Evolutionary conservation across 2,329 filamentous ascomycete species (phyloP).

Genomic region (Penicillium olsonii): DNA sequence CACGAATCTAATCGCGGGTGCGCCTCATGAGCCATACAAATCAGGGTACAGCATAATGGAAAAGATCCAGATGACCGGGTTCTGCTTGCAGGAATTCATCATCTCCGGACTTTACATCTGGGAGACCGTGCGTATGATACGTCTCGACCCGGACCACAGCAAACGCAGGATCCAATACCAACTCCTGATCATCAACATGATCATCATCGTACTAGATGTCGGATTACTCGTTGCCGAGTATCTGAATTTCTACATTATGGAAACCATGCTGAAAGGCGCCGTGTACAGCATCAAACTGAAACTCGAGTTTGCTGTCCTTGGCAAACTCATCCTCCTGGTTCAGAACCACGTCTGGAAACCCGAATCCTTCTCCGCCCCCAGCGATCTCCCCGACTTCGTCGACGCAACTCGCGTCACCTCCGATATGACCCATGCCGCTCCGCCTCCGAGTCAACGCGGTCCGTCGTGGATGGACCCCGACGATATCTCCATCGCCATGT

Average conservation of each 20-base stretch:
- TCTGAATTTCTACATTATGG: slow-evolving; percentile 47
- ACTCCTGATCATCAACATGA: slow-evolving; percentile 51
- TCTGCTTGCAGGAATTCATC: slow-evolving; percentile 58
- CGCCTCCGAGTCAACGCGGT: slow-evolving; percentile 21
- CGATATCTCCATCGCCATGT: slow-evolving; percentile 42
- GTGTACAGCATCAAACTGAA: slow-evolving; percentile 54
- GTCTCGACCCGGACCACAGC: slow-evolving; percentile 44
- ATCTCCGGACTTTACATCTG: slow-evolving; percentile 57
- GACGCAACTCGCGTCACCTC: slow-evolving; percentile 46
- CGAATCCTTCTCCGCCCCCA: slow-evolving; percentile 31
- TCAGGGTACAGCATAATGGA: slow-evolving; percentile 52
- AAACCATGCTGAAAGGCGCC: slow-evolving; percentile 50
- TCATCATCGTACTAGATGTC: slow-evolving; percentile 51
- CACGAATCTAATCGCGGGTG: slow-evolving; percentile 35
- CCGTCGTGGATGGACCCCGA: slow-evolving; percentile 39
- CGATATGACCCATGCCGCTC: slow-evolving; percentile 42
- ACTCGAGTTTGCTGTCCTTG: slow-evolving; percentile 52
- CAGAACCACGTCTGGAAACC: slow-evolving; percentile 41
- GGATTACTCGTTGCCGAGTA: slow-evolving; percentile 48
- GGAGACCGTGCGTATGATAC: slow-evolving; percentile 55
- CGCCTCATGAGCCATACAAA: slow-evolving; percentile 25
- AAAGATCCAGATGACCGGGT: slow-evolving; percentile 58
- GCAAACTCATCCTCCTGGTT: slow-evolving; percentile 47
- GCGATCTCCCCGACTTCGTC: slow-evolving; percentile 46
- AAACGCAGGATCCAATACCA: slow-evolving; percentile 52